These are phyloP conservation scores for Nicotiana sylvestris DNA, from an alignment of 257 asterid genomes.

Conservation along the genomic window DNA sequence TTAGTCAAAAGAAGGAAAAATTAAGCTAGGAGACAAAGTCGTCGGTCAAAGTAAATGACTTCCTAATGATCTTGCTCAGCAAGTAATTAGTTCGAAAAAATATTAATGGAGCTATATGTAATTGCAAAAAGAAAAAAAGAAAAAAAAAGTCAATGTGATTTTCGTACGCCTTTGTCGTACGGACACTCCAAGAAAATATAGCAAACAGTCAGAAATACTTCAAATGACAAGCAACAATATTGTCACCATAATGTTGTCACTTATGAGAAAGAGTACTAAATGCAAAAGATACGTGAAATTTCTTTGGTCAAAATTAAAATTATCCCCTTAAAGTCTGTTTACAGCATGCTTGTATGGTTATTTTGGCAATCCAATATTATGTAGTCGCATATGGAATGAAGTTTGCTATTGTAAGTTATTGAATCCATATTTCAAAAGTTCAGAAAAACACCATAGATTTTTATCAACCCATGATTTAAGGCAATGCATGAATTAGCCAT, in stretches of 20 bases:
- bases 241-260: background rate
- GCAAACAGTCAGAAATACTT: background rate
- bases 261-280: background rate
- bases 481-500: background rate
- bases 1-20: background rate
- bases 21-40: background rate
- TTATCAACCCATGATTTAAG: background rate
- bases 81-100: background rate
- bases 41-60: conserved; percentile 1
- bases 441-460: background rate
- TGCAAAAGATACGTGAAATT: background rate
- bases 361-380: background rate
- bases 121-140: background rate
- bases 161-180: background rate
- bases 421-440: no score
- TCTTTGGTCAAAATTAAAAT: background rate
- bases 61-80: background rate
- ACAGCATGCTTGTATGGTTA: background rate
- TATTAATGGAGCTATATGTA: background rate
- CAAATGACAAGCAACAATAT: background rate
- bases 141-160: background rate
- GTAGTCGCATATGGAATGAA: no score
- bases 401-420: background rate
- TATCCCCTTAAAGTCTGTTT: background rate
- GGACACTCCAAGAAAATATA: background rate